phyloP scores from a whole-genome alignment of 176 grass and related monocot genomes.

The Luzula sylvatica region DNA sequence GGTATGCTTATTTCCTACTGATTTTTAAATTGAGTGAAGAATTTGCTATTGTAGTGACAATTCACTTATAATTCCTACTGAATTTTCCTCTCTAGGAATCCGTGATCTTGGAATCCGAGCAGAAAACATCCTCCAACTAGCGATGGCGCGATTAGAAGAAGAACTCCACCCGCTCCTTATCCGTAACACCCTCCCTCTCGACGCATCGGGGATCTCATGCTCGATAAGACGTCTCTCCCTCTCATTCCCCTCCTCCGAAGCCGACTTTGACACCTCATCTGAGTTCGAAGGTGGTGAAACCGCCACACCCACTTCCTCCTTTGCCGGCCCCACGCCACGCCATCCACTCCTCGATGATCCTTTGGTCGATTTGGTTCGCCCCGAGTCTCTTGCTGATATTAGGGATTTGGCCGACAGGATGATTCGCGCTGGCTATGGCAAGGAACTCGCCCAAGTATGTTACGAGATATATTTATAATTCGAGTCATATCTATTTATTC shows the following conservation, averaged over 20 bases:
- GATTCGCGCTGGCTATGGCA: conserved; percentile 44
- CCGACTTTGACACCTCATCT: conserved; percentile 72
- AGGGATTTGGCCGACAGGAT: conserved; percentile 57
- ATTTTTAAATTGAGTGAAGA: neutral
- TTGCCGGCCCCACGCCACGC: conserved; percentile 27
- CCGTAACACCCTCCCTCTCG: conserved; percentile 62
- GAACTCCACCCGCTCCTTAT: conserved; percentile 74
- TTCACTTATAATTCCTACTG: too few species aligned
- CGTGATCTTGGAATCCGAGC: too few species aligned
- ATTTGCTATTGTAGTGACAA: too few species aligned
- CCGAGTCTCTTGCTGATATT: conserved; percentile 44
- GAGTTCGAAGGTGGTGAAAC: conserved; percentile 54
- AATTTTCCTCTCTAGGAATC: too few species aligned
- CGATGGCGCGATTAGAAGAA: conserved; percentile 85
- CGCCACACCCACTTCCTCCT: conserved; percentile 27
- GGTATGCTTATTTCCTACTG: neutral
- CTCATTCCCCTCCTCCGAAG: conserved; percentile 47
- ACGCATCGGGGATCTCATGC: conserved; percentile 58
- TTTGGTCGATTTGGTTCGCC: conserved; percentile 55
- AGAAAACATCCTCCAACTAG: too few species aligned
- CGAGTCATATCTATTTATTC: too few species aligned
- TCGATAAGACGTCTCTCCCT: conserved; percentile 86
- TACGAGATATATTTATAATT: too few species aligned
- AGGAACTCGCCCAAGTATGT: conserved; percentile 45
- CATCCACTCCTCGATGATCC: conserved; percentile 51